phyloP scores from a whole-genome alignment of 352 stramenopile species.

The Globisporangium irregulare region DNA sequence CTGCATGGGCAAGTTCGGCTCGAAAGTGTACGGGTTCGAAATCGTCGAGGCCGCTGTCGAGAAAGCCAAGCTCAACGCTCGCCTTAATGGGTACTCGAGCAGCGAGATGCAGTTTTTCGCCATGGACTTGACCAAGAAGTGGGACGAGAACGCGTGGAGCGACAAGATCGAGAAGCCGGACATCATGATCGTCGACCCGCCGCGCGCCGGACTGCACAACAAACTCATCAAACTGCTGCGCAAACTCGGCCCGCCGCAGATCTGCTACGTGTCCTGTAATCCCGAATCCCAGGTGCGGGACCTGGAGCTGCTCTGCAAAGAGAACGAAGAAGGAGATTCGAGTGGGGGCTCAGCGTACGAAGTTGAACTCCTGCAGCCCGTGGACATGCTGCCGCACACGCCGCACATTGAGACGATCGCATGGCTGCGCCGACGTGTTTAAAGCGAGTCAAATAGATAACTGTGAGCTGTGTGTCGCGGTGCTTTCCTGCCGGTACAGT shows the following conservation, averaged over 20 bases:
- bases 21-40: constrained; percentile 66
- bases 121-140: constrained; percentile 55
- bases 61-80: constrained; percentile 48
- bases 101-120: constrained; percentile 63
- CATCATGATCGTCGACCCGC: constrained; percentile 73
- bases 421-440: constrained; percentile 39
- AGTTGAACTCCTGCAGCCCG: constrained; percentile 52
- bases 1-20: constrained; percentile 46
- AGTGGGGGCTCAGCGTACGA: constrained; percentile 24
- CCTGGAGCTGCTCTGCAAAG: constrained; percentile 40
- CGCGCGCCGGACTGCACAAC: constrained; percentile 60
- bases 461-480: background rate
- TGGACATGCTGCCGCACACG: constrained; percentile 82
- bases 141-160: constrained; percentile 36
- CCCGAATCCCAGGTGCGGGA: constrained; percentile 57
- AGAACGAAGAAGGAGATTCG: constrained; percentile 4
- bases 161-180: constrained; percentile 36
- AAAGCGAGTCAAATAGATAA: background rate
- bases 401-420: constrained; percentile 77
- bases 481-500: too few relatives aligned
- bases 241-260: constrained; percentile 35
- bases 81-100: constrained; percentile 51
- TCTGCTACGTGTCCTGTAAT: constrained; percentile 85
- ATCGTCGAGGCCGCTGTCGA: constrained; percentile 57
- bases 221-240: constrained; percentile 62